phyloP scores from a whole-genome alignment of 73 alveolate genomes.

The Tetrahymena borealis region DNA sequence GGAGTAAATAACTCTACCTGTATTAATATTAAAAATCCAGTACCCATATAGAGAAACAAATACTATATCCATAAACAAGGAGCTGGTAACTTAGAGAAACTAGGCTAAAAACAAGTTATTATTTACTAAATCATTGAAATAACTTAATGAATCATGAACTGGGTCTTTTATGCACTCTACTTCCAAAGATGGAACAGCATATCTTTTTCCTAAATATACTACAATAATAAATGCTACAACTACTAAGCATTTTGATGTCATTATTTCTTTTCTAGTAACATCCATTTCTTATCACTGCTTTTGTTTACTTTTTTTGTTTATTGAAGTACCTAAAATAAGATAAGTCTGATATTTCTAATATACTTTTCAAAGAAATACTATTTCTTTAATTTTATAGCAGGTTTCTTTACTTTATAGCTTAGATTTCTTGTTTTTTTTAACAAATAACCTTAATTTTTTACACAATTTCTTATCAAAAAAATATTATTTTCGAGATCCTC shows the following conservation, averaged over 20 bases:
- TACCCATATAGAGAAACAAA: constrained; percentile 13
- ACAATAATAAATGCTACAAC: background rate
- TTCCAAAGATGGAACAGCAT: background rate
- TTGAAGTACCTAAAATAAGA: background rate
- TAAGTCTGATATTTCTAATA: background rate
- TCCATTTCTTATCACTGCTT: background rate
- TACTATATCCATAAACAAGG: constrained; percentile 56
- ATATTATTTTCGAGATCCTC: no score
- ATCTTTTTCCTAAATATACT: background rate
- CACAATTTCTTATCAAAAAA: no score
- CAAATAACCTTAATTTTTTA: no score
- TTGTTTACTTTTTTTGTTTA: background rate
- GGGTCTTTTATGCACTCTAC: background rate
- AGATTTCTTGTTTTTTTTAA: no score
- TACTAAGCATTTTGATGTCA: background rate
- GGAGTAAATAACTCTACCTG: constrained; percentile 51
- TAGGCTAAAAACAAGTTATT: background rate
- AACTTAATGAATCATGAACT: background rate
- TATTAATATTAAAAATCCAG: constrained; percentile 33
- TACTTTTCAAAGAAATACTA: no score
- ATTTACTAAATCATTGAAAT: background rate
- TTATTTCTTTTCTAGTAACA: background rate
- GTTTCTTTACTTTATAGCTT: no score
- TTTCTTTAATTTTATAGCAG: no score
- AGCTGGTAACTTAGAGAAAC: background rate